phyloP scores from a whole-genome alignment of 441 rosid species.

The Adansonia gregorii region DNA sequence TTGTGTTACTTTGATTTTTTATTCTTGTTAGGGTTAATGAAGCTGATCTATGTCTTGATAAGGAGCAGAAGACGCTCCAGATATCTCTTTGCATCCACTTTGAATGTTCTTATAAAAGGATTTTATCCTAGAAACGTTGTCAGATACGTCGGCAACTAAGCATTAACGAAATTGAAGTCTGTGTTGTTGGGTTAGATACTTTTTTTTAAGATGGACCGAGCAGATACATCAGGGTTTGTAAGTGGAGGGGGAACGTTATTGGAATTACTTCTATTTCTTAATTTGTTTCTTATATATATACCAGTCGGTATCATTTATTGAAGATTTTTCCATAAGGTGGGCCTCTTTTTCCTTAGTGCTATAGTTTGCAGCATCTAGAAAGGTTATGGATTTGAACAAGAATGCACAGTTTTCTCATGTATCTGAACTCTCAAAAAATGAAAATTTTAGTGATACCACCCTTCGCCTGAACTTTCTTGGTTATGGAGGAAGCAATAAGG shows the following conservation, averaged over 20 bases:
- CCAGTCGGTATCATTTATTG: conserved; percentile 33
- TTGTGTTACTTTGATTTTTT: conserved; percentile 5
- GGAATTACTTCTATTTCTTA: conserved; percentile 35
- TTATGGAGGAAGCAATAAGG: conserved; percentile 48
- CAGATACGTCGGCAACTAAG: conserved; percentile 39
- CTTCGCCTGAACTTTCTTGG: conserved; percentile 63
- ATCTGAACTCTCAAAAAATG: conserved; percentile 46
- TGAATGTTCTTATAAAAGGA: conserved; percentile 45
- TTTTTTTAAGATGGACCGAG: conserved; percentile 68
- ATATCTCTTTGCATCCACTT: conserved; percentile 37
- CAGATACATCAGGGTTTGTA: conserved; percentile 88
- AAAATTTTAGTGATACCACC: conserved; percentile 69
- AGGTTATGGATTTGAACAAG: conserved; percentile 63
- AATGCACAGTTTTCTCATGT: conserved; percentile 44
- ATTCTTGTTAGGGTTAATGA: conserved; percentile 54
- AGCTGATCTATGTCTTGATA: conserved; percentile 33
- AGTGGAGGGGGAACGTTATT: conserved; percentile 65
- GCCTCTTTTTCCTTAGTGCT: conserved; percentile 20
- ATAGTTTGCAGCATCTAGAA: conserved; percentile 28
- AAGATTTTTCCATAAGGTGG: conserved; percentile 23
- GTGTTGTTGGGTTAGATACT: conserved; percentile 25
- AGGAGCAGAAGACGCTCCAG: conserved; percentile 50
- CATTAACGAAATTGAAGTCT: conserved; percentile 25
- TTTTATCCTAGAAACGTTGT: conserved; percentile 62
- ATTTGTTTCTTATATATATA: conserved; percentile 35